Conservation (phyloP, 257 asterid species). For the Solanum pennellii region DNA sequence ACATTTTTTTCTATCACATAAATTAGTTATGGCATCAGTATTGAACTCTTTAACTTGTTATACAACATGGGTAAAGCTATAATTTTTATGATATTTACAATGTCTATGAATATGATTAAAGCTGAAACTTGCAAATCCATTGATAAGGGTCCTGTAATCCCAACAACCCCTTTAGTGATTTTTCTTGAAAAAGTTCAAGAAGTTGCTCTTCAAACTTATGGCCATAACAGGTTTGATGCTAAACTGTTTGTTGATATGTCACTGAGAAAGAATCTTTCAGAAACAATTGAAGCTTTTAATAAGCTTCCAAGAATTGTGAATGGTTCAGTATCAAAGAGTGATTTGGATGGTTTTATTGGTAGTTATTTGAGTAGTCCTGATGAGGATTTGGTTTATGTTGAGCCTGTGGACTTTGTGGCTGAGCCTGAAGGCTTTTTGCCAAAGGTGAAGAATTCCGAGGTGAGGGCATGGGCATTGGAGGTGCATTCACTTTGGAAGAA, state of each 20-base stretch:
- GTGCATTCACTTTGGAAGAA: constrained; percentile 75
- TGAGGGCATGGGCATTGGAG: constrained; percentile 71
- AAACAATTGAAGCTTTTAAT: constrained; percentile 27
- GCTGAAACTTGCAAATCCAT: background rate
- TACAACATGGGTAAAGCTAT: constrained; percentile 1
- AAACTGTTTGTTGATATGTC: constrained; percentile 72
- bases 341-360: constrained; percentile 23
- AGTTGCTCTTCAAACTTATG: constrained; percentile 43
- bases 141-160: constrained; percentile 37
- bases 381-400: constrained; percentile 38
- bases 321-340: constrained; percentile 28
- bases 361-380: constrained; percentile 30
- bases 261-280: constrained; percentile 29
- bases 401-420: constrained; percentile 51
- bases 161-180: constrained; percentile 40
- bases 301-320: constrained; percentile 15
- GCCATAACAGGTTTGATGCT: constrained; percentile 54
- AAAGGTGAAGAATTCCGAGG: constrained; percentile 32
- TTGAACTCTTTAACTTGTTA: background rate
- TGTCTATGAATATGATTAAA: background rate
- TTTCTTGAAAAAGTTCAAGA: constrained; percentile 60
- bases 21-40: background rate
- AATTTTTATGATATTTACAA: background rate
- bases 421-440: constrained; percentile 58
- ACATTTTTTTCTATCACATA: background rate